Evolutionary conservation across 768 basidiomycete genomes (phyloP).

Genomic region (Coprinellus micaceus): DNA sequence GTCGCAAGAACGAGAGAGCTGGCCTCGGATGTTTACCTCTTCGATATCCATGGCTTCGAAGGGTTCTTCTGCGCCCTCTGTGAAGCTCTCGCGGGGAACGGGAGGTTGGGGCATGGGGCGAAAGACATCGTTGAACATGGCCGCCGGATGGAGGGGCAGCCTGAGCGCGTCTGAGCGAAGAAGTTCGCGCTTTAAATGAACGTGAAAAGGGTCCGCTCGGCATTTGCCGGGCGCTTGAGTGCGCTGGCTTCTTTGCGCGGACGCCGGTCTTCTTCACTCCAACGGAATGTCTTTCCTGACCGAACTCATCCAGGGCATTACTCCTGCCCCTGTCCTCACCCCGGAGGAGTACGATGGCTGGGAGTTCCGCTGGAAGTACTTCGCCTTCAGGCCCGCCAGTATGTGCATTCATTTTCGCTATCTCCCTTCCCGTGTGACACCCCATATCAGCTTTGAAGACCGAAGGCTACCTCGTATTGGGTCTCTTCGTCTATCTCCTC

Average conservation of each 20-base stretch:
- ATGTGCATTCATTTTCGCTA: constrained; percentile 23
- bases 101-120: constrained; percentile 5
- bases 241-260: neutral
- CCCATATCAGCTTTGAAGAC: constrained; percentile 51
- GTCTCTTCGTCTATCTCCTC: constrained; percentile 51
- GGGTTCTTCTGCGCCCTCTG: constrained; percentile 7
- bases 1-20: constrained; percentile 5
- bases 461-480: constrained; percentile 57
- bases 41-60: constrained; percentile 15
- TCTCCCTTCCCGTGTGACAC: neutral
- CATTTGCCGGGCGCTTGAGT: neutral
- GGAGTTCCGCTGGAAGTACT: constrained; percentile 67
- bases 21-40: constrained; percentile 9
- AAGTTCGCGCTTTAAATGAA: neutral
- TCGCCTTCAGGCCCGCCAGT: constrained; percentile 82
- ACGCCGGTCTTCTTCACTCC: neutral
- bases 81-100: neutral
- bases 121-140: neutral
- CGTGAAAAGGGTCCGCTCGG: neutral
- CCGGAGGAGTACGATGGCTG: constrained; percentile 66
- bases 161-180: neutral
- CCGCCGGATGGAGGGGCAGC: too few species aligned
- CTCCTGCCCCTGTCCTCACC: constrained; percentile 55
- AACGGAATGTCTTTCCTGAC: neutral
- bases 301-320: constrained; percentile 37